Evolutionary conservation across 352 stramenopile species (phyloP).

Genomic region (Pythium aristosporum): DNA sequence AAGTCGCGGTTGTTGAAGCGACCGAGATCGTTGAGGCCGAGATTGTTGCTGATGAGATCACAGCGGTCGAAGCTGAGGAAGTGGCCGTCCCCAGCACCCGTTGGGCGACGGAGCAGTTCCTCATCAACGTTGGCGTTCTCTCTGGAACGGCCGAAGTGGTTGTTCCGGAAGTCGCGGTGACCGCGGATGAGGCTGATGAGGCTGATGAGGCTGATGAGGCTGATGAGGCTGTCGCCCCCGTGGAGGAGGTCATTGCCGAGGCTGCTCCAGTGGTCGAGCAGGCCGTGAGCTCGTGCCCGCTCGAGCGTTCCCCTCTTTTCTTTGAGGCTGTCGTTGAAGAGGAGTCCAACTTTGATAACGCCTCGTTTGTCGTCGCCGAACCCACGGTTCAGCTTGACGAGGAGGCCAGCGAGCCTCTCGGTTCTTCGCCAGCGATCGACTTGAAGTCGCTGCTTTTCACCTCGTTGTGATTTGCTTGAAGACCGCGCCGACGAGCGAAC

Average conservation of each 20-base stretch:
- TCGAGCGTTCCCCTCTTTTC: slow-evolving; percentile 2
- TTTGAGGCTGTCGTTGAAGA: background rate
- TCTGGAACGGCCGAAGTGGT: slow-evolving; percentile 10
- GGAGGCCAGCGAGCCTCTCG: slow-evolving; percentile 7
- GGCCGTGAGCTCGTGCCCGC: slow-evolving; percentile 2
- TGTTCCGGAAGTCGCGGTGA: background rate
- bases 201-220: background rate
- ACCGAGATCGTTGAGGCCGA: background rate
- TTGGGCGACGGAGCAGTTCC: slow-evolving; percentile 17
- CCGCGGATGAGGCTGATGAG: background rate
- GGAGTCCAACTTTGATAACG: slow-evolving; percentile 5
- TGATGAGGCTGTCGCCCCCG: background rate
- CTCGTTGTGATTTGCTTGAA: slow-evolving; percentile 9
- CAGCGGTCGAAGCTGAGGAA: slow-evolving; percentile 4
- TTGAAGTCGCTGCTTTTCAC: slow-evolving; percentile 23
- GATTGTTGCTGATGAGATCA: background rate
- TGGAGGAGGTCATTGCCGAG: slow-evolving; percentile 1
- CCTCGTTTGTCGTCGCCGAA: slow-evolving; percentile 2
- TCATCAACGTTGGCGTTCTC: slow-evolving; percentile 12
- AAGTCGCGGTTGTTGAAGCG: background rate
- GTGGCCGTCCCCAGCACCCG: slow-evolving; percentile 4
- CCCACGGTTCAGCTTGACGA: background rate
- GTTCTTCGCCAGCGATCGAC: slow-evolving; percentile 15
- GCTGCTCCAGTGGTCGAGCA: background rate
- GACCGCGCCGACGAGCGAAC: background rate